Evolutionary conservation across 1,139 yeast genomes (phyloP), one percentile per base, ranked within the genome.

Genomic region (Blastobotrys aristatus): DNA sequence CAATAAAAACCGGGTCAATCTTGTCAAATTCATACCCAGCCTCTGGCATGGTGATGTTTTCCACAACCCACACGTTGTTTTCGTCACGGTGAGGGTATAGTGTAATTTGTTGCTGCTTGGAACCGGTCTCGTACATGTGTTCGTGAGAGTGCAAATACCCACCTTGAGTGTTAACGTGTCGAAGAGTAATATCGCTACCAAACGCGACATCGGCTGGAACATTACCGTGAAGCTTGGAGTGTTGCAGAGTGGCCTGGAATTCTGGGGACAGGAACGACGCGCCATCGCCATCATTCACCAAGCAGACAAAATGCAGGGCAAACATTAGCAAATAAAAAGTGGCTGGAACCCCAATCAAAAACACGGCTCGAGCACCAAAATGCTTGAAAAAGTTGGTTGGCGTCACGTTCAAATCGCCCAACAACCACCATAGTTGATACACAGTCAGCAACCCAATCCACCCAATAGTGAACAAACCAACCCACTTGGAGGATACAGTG

Each of bases 111-210:
- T 90, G 97, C 69, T 90, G 98, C 68, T 88, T 80, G 24, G 97
- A 90, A 50, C 99, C 99, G 37, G 88, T 77, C 59, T 88, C 92
- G 64, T 89, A 92, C 62, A 76, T 72, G 62, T 84, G 88, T 50
- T 77, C 76, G 68, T 94, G 98, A 18, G 97, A 89, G 69, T 94
- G 99, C 62, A 92, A 75, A 68, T 92, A 94, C 37, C 98, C 98
- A 55, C 97, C 97, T 61, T 78, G 80, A 37, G 97, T 88, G 61
- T 83, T 84, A 47, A 80, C 62, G 64, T 94, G 98, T 63, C 94
- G 85, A 47, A 94, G 59, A 31, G 92, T 75, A 40, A 94, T 76
- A 21, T 72, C 68, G n/a, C 96, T 86, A 31, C 95, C 95, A 57
- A 80, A 80, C 50, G 96, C 96, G 42, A 94, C 96, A 47, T 83